Evolutionary conservation across 176 grass and related monocot species (phyloP).

Genomic region (Aegilops speltoides): DNA sequence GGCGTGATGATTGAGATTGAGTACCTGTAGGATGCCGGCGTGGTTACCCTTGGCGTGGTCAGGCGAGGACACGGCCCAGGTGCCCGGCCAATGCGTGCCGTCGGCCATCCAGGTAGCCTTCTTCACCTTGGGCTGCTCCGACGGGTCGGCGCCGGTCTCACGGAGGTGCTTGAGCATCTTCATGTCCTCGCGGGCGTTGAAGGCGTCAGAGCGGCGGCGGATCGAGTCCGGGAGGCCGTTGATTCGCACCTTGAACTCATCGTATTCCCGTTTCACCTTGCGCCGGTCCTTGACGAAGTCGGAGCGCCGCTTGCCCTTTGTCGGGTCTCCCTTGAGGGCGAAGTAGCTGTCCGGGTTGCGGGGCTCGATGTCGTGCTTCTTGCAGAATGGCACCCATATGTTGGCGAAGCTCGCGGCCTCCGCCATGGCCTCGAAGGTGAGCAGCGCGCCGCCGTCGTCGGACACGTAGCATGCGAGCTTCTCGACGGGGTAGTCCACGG

Average conservation of each 20-base stretch:
- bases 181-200: slow-evolving; percentile 98
- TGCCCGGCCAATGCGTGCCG: slow-evolving; percentile 90
- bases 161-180: slow-evolving; percentile 91
- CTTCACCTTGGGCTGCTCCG: slow-evolving; percentile 74
- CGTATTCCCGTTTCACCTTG: slow-evolving; percentile 91
- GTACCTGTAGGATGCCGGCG: slow-evolving; percentile 78
- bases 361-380: slow-evolving; percentile 95
- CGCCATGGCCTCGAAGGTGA: slow-evolving; percentile 98
- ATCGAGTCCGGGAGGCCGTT: slow-evolving; percentile 93
- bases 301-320: slow-evolving; percentile 73
- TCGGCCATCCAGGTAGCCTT: slow-evolving; percentile 99
- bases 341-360: slow-evolving; percentile 96
- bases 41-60: slow-evolving; percentile 89
- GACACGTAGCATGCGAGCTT: slow-evolving; percentile 96
- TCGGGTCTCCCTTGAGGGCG: slow-evolving; percentile 81
- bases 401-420: slow-evolving; percentile 95
- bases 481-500: slow-evolving; percentile 90
- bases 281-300: slow-evolving; percentile 94
- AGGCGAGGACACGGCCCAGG: slow-evolving; percentile 48
- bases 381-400: slow-evolving; percentile 92
- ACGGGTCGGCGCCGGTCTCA: slow-evolving; percentile 71
- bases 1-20: background rate
- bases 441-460: slow-evolving; percentile 81
- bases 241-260: slow-evolving; percentile 97
- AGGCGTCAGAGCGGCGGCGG: slow-evolving; percentile 79